A percentile compares a stretch with the other conserved stretches of the same genome.
Evolutionary conservation across 805 yeast genomes (phyloP).

Genomic region (Ogataea dorogensis): DNA sequence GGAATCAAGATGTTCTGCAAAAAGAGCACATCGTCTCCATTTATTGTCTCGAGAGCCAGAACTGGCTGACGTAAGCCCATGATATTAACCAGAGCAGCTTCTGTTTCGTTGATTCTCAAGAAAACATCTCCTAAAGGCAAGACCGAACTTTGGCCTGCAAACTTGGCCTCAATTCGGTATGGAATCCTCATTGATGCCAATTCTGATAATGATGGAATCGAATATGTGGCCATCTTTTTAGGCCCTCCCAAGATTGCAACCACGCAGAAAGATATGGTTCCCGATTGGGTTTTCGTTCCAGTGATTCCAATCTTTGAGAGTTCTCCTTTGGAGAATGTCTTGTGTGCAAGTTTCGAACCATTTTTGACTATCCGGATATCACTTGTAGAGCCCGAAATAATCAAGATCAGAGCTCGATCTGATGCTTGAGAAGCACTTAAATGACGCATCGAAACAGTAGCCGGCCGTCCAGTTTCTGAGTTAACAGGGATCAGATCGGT

Average conservation of each 20-base stretch:
- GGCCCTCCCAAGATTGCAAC: constrained; percentile 30
- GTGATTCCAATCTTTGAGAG: constrained; percentile 53
- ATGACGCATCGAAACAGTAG: constrained; percentile 59
- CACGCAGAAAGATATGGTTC: constrained; percentile 29
- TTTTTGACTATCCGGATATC: constrained; percentile 64
- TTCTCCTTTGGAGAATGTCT: constrained; percentile 52
- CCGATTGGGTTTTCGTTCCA: constrained; percentile 26
- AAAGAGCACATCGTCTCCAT: constrained; percentile 57
- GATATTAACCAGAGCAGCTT: constrained; percentile 51
- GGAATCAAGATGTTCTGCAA: constrained; percentile 69
- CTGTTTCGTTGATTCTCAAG: constrained; percentile 54
- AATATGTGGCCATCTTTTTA: constrained; percentile 33
- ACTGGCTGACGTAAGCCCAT: constrained; percentile 42
- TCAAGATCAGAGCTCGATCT: constrained; percentile 62
- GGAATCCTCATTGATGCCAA: constrained; percentile 48
- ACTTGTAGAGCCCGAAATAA: constrained; percentile 52
- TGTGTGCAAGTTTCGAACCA: constrained; percentile 64
- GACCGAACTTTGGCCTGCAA: constrained; percentile 42
- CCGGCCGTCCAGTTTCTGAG: constrained; percentile 57
- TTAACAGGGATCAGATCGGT: constrained; percentile 57
- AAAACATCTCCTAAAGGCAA: constrained; percentile 50
- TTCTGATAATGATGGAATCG: constrained; percentile 65
- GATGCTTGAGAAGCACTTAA: constrained; percentile 41
- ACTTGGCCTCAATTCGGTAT: constrained; percentile 39
- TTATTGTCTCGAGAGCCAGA: constrained; percentile 26